Percentiles rank a stretch among this genome's conserved stretches.
Conservation (phyloP, 2,329 filamentous ascomycete species). For the Ceratocystis alfenasii region DNA sequence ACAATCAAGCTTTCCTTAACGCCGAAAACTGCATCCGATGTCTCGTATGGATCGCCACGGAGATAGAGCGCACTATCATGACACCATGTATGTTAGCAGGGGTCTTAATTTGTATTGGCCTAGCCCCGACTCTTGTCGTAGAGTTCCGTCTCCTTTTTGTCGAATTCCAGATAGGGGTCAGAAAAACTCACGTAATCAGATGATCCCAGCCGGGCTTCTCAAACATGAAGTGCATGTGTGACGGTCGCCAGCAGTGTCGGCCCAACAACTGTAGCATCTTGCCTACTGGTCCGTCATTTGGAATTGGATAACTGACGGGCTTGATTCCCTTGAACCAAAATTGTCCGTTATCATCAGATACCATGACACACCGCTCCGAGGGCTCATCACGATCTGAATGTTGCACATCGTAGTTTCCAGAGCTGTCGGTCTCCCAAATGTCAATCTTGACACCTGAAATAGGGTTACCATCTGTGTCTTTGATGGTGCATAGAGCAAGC, state of each 20-base stretch:
- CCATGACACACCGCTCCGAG: constrained; percentile 28
- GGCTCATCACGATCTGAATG: constrained; percentile 42
- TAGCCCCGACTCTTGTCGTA: too few relatives aligned
- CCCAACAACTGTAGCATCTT: constrained; percentile 51
- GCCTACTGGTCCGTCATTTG: constrained; percentile 72
- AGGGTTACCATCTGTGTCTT: constrained; percentile 47
- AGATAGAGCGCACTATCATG: constrained; percentile 57
- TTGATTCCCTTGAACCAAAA: constrained; percentile 82
- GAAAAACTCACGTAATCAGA: constrained; percentile 59
- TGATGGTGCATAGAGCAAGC: constrained; percentile 55
- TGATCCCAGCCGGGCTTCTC: constrained; percentile 66
- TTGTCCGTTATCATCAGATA: constrained; percentile 26
- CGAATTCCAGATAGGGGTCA: too few relatives aligned
- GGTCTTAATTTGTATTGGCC: background rate
- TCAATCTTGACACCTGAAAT: constrained; percentile 55
- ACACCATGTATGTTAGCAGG: background rate
- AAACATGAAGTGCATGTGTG: constrained; percentile 85
- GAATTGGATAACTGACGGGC: constrained; percentile 76
- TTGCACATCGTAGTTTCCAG: constrained; percentile 66
- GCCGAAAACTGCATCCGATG: constrained; percentile 73
- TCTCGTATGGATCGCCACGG: constrained; percentile 68
- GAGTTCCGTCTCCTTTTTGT: background rate
- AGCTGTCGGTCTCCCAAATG: constrained; percentile 67
- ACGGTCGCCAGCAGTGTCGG: constrained; percentile 67
- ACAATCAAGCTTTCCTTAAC: constrained; percentile 72